Percentiles rank a stretch among this genome's conserved stretches.
Conservation (phyloP, 2,329 filamentous ascomycete species). For the Zasmidium citrigriseum region DNA sequence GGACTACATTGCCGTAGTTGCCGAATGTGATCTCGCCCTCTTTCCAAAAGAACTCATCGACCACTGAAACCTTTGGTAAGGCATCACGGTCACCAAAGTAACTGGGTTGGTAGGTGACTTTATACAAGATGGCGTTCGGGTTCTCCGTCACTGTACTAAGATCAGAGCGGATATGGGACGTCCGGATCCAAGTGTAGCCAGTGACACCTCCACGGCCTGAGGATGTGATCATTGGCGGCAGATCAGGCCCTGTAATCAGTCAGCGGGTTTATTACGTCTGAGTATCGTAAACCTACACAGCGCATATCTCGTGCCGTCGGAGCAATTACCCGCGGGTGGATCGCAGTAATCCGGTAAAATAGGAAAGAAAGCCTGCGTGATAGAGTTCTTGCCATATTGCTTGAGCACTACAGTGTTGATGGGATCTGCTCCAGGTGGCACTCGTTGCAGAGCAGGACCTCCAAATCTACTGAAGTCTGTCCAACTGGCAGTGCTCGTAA, state of each 20-base stretch:
- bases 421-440: not conserved
- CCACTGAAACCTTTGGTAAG: conserved; percentile 5
- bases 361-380: conserved; percentile 6
- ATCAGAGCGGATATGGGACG: not conserved
- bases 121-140: conserved; percentile 8
- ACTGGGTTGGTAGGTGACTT: conserved; percentile 1
- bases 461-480: conserved; percentile 1
- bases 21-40: conserved; percentile 10
- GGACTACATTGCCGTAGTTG: conserved; percentile 9
- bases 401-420: not conserved
- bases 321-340: conserved; percentile 3
- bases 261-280: no score
- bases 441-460: not conserved
- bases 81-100: not conserved
- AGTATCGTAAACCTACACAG: conserved; percentile 1
- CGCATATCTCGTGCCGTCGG: conserved; percentile 8
- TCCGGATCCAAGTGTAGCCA: conserved; percentile 11
- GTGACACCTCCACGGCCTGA: not conserved
- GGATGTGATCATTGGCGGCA: conserved; percentile 2
- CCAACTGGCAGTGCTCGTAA: conserved; percentile 12
- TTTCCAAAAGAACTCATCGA: conserved; percentile 7
- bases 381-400: conserved; percentile 6
- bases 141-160: not conserved
- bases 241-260: conserved; percentile 4
- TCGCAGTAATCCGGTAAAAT: conserved; percentile 1